Conservation (phyloP, 1,284 basidiomycete species). For the Apiotrichum porosum region DNA sequence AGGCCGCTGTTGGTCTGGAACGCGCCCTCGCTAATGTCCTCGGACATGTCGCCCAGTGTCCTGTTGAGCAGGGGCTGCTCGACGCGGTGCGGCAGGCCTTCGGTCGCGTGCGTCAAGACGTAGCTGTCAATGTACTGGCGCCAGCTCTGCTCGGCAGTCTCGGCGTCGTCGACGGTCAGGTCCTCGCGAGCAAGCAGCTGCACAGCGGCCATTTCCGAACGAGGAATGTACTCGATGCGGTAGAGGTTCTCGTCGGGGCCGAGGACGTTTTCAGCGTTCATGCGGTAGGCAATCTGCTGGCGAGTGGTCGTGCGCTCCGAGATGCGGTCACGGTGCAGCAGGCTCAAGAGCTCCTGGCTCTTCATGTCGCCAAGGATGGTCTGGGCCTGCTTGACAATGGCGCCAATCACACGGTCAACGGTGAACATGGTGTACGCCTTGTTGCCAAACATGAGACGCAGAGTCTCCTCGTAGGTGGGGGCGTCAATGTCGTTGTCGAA, state of each 20-base stretch:
- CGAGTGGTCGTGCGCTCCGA: constrained; percentile 61
- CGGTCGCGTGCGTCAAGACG: constrained; percentile 57
- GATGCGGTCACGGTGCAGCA: constrained; percentile 69
- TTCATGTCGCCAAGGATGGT: constrained; percentile 70
- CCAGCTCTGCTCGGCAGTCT: constrained; percentile 76
- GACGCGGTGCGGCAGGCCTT: constrained; percentile 54
- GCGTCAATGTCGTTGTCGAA: constrained; percentile 92
- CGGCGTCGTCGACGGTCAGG: constrained; percentile 76
- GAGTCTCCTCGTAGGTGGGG: constrained; percentile 84
- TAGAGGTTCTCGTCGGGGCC: constrained; percentile 88
- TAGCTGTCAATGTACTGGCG: constrained; percentile 85
- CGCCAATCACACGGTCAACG: constrained; percentile 82
- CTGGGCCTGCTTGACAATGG: constrained; percentile 84
- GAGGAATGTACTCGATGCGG: constrained; percentile 83
- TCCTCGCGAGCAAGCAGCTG: constrained; percentile 89
- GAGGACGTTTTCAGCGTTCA: constrained; percentile 74
- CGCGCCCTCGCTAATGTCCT: constrained; percentile 7
- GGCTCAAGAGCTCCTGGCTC: constrained; percentile 75
- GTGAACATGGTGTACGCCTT: constrained; percentile 91
- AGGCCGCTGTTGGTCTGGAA: constrained; percentile 49
- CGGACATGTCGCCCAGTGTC: constrained; percentile 19
- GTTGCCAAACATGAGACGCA: constrained; percentile 94
- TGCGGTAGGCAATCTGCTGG: constrained; percentile 78
- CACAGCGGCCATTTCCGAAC: constrained; percentile 67
- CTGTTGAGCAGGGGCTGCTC: constrained; percentile 69